Base-by-base conservation (phyloP, 75 land plant species). In the Cryptomeria japonica region DNA sequence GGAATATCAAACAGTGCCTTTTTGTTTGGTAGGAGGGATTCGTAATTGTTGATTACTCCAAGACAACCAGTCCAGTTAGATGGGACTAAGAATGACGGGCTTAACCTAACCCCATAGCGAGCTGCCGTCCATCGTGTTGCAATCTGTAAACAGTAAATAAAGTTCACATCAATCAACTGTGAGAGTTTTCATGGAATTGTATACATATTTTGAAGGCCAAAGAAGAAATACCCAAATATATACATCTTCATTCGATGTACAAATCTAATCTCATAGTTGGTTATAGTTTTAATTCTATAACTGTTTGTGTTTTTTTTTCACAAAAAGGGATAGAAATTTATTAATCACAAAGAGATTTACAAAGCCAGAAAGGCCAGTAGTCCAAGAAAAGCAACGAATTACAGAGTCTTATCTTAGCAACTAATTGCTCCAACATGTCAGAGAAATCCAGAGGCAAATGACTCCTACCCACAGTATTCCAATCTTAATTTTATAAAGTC, bases 11-110 rank as follows among this genome's bases (percentile, higher is more conserved):
- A 98, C 25, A 98, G 93, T 72, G 99, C 99, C 82, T 95, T 96
- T 91, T 94, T 94, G 87, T 93, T 96, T 10, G 99, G 98, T 56
- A 98, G 89, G n/a, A 98, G 86, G 6, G 99, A 96, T 83, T 98
- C 99, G 84, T 95, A 98, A 91, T 98, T 96, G 88, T 98, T 98
- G 89, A 95, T 94, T 84, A 98, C 99, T 32, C 99, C 99, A 2
- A 98, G 89, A 85, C 98, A 96, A 25, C 99, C 99, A 9, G 99
- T 98, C 99, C 99, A 98, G 84, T 94, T 96, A 10, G 99, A 98
- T 56, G 99, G 99, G n/a, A 98, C 93, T 55, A 98, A 93, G 90
- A 98, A 98, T 18, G 99, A 95, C 34, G 99, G 99, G 87, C 99
- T 98, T 55, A 98, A 93, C 64, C 95, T 94, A 8, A 96, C 96